phyloP scores from a whole-genome alignment of 1,284 basidiomycete genomes.

The Rhizoctonia solani region DNA sequence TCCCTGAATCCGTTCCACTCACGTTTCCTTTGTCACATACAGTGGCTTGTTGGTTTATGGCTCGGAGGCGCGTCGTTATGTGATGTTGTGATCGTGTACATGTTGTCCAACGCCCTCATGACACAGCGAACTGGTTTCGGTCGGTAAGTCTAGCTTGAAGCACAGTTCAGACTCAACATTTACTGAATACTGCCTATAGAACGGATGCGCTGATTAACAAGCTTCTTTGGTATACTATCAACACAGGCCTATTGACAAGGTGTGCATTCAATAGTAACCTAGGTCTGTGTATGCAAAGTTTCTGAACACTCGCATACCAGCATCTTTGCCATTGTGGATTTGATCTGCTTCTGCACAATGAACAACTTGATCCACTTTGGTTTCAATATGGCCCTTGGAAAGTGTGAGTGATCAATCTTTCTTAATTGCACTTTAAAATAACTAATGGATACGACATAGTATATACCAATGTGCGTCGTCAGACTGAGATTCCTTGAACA shows the following conservation, averaged over 20 bases:
- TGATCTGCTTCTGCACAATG: slow-evolving; percentile 43
- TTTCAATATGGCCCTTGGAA: slow-evolving; percentile 47
- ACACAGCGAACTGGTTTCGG: slow-evolving; percentile 45
- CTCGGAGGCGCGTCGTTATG: slow-evolving; percentile 44
- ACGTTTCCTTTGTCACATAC: background rate
- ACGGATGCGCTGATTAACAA: slow-evolving; percentile 45
- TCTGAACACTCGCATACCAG: too few relatives aligned
- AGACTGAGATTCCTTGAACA: background rate
- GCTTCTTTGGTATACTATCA: slow-evolving; percentile 46
- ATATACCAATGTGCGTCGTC: background rate
- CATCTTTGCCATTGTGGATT: slow-evolving; percentile 43
- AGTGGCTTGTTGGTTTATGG: slow-evolving; percentile 45
- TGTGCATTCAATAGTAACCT: slow-evolving; percentile 31
- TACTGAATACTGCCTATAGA: slow-evolving; percentile 39
- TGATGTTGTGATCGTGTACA: slow-evolving; percentile 44
- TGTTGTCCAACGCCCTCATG: slow-evolving; percentile 45
- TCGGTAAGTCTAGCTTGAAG: slow-evolving; percentile 38
- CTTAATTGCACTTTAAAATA: background rate
- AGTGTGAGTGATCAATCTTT: slow-evolving; percentile 40
- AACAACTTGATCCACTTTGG: slow-evolving; percentile 45
- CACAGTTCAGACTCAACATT: background rate
- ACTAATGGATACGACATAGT: background rate
- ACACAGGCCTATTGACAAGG: slow-evolving; percentile 46
- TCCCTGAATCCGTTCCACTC: background rate
- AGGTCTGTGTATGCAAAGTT: too few relatives aligned